These are phyloP conservation scores for Saturnispora zaruensis DNA, from an alignment of 805 yeast species.

Conservation along the genomic window DNA sequence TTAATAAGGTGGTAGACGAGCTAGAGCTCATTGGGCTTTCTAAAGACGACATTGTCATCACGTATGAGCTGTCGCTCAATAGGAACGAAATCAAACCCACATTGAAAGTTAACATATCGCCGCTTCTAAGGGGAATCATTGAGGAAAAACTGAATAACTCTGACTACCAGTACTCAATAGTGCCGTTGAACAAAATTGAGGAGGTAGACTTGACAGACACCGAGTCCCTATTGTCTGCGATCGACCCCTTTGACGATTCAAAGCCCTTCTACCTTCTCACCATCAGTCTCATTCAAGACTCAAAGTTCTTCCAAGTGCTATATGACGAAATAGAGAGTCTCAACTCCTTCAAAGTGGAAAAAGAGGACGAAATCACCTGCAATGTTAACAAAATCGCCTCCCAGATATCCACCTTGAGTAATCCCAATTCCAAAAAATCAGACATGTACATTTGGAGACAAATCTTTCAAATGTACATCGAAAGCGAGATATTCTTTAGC, in stretches of 20 bases:
- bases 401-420: slow-evolving; percentile 31
- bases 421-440: slow-evolving; percentile 35
- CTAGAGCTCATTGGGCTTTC: slow-evolving; percentile 50
- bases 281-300: slow-evolving; percentile 44
- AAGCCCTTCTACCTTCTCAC: slow-evolving; percentile 17
- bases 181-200: slow-evolving; percentile 3
- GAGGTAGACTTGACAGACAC: neutral
- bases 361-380: slow-evolving; percentile 34
- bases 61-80: slow-evolving; percentile 18
- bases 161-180: slow-evolving; percentile 16
- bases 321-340: slow-evolving; percentile 45
- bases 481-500: slow-evolving; percentile 52
- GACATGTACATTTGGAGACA: slow-evolving; percentile 68
- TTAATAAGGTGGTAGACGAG: slow-evolving; percentile 57
- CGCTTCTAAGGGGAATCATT: slow-evolving; percentile 15
- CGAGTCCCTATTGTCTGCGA: slow-evolving; percentile 15
- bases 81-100: slow-evolving; percentile 19
- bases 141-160: slow-evolving; percentile 15
- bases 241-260: slow-evolving; percentile 22
- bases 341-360: slow-evolving; percentile 34
- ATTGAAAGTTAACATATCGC: slow-evolving; percentile 20
- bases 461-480: slow-evolving; percentile 55
- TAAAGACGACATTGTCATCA: slow-evolving; percentile 29
- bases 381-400: slow-evolving; percentile 37
- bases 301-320: slow-evolving; percentile 50